phyloP scores from a whole-genome alignment of 2,329 filamentous ascomycete genomes.

The Rugonectria rugulosa region DNA sequence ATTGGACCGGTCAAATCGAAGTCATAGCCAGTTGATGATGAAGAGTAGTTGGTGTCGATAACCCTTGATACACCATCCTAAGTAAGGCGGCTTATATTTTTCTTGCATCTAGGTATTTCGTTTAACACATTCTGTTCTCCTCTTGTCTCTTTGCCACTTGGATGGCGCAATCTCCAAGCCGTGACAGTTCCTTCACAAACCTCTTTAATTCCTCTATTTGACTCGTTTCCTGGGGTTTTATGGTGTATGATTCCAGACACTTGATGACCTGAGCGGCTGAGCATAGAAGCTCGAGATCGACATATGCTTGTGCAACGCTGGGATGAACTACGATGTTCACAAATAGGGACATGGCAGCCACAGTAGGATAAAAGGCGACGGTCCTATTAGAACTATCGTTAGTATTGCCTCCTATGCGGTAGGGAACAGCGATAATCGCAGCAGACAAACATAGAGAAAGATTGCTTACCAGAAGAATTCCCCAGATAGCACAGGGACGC shows the following conservation, averaged over 20 bases:
- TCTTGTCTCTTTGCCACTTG: conserved; percentile 40
- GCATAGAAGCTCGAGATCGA: conserved; percentile 55
- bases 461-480: conserved; percentile 56
- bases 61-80: too few species aligned
- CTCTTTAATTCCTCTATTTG: conserved; percentile 50
- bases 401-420: too few species aligned
- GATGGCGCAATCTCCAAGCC: conserved; percentile 52
- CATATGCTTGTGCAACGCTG: conserved; percentile 46
- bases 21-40: too few species aligned
- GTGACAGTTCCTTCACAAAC: conserved; percentile 52
- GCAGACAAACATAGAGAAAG: background rate
- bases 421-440: background rate
- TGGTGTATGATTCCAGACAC: conserved; percentile 39
- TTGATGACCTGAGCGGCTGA: conserved; percentile 53
- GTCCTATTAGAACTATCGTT: conserved; percentile 47
- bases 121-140: too few species aligned
- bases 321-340: conserved; percentile 61
- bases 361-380: conserved; percentile 62
- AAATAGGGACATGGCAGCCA: conserved; percentile 60
- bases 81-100: too few species aligned
- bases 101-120: too few species aligned
- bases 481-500: conserved; percentile 48
- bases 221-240: conserved; percentile 44
- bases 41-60: too few species aligned
- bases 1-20: too few species aligned